These are phyloP conservation scores for Saksenaea vasiformis DNA, from an alignment of 371 early-diverging fungal species.

Conservation along the genomic window DNA sequence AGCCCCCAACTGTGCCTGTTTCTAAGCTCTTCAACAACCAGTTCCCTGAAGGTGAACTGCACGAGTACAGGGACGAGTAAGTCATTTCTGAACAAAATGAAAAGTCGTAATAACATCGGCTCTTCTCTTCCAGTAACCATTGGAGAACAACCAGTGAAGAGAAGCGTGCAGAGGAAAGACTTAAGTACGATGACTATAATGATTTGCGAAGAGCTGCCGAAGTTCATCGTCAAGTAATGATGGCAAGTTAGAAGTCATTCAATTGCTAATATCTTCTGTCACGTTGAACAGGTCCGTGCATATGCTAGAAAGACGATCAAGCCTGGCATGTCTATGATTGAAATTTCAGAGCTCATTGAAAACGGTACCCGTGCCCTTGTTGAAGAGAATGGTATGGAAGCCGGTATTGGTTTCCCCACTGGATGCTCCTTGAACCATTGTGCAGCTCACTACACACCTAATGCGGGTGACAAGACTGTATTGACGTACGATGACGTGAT, in stretches of 20 bases:
- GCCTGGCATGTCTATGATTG: slow-evolving; percentile 97
- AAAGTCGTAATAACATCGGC: neutral
- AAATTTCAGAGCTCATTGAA: slow-evolving; percentile 94
- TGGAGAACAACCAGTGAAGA: slow-evolving; percentile 83
- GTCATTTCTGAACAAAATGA: neutral
- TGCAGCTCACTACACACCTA: slow-evolving; percentile 99
- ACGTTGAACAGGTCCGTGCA: slow-evolving; percentile 62
- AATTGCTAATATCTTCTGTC: neutral
- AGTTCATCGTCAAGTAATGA: slow-evolving; percentile 81
- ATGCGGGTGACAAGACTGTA: slow-evolving; percentile 94
- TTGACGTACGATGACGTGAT: slow-evolving; percentile 93
- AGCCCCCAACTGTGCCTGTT: slow-evolving; percentile 80
- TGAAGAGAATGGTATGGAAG: slow-evolving; percentile 88
- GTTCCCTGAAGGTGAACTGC: slow-evolving; percentile 75
- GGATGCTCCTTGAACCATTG: slow-evolving; percentile 97
- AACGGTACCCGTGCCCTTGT: slow-evolving; percentile 92
- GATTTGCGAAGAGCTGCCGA: slow-evolving; percentile 92
- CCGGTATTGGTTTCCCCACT: slow-evolving; percentile 99
- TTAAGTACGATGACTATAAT: slow-evolving; percentile 67
- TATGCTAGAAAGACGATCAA: slow-evolving; percentile 85
- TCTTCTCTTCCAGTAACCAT: slow-evolving; percentile 52
- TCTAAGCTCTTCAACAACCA: slow-evolving; percentile 70
- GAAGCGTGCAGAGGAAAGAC: slow-evolving; percentile 70
- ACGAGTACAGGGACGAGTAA: slow-evolving; percentile 80
- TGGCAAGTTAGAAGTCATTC: neutral